phyloP scores from a whole-genome alignment of 495 filamentous ascomycete genomes.

The Podospora pseudopauciseta region DNA sequence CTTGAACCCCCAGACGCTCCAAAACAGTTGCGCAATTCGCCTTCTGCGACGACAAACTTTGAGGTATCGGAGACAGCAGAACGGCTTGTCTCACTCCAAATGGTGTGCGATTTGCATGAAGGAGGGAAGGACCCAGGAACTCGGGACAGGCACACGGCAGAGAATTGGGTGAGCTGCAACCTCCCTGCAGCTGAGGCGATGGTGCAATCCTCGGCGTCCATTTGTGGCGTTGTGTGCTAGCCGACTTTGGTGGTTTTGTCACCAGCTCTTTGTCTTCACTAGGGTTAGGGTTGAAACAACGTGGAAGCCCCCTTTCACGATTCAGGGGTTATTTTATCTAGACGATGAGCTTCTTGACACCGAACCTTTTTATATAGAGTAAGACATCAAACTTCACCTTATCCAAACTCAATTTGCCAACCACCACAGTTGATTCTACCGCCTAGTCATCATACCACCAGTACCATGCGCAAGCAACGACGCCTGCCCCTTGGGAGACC shows the following conservation, averaged over 20 bases:
- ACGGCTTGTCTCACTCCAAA: neutral
- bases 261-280: neutral
- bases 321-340: neutral
- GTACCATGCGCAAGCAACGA: no score
- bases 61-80: neutral
- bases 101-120: neutral
- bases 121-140: conserved; percentile 1
- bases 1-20: neutral
- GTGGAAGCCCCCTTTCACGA: neutral
- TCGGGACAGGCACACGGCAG: neutral
- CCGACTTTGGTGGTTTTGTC: neutral
- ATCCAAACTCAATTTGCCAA: no score
- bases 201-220: conserved; percentile 2
- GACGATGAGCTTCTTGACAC: neutral
- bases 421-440: no score
- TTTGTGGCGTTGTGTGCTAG: neutral
- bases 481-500: no score
- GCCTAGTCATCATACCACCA: no score
- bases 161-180: neutral
- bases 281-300: neutral
- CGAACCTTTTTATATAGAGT: no score
- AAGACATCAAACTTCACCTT: no score
- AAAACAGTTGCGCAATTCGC: neutral
- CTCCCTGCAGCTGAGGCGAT: conserved; percentile 4
- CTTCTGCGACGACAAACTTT: neutral